Base-by-base conservation (phyloP, 805 yeast genomes). In the Starmerella sp. region DNA sequence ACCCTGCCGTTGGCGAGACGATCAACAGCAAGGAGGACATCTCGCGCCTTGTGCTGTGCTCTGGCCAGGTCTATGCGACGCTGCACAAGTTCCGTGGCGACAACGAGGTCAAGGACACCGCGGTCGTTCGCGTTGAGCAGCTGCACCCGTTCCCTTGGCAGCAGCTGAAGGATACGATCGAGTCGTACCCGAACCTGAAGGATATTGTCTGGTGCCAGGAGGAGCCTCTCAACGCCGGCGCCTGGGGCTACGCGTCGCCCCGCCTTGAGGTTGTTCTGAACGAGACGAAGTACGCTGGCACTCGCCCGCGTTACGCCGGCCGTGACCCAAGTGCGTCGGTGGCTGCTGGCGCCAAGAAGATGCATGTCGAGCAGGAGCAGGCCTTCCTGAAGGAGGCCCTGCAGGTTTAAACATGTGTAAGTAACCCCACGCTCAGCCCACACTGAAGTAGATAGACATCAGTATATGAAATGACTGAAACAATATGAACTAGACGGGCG, bases 71-170 rank as follows among this genome's bases (percentile, higher is more conserved):
- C 49, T 90, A 79, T 78, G 84, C 97, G 55, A 86, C 95, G 38
- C 77, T 93, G 66, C 85, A 81, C 75, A 91, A 89, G 82, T 86
- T 80, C 71, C 91, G 98, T 75, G 86, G 80, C 55, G 70, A 82
- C 30, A 63, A 85, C 57, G 86, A 77, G 51, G 83, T 86, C 72
- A 87, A 80, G 71, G 81, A 81, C 64, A 88, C 97, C 57, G 96
- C 97, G 3, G 76, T 93, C 71, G 72, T 90, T 66, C 87, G 83
- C 74, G 67, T 93, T 65, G 99, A 93, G 75, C 97, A 93, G 77
- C 69, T 90, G 67, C 97, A 93, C 69, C 99, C 99, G 72, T 93
- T 93, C 97, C 98, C 98, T 73, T 93, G 76, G 74, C 90, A 93
- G 54, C 96, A 87, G 76, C 74, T 93, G 65, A 84, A 87, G 69